Base-by-base conservation (phyloP, 768 basidiomycete genomes). In the Trametes meyenii region DNA sequence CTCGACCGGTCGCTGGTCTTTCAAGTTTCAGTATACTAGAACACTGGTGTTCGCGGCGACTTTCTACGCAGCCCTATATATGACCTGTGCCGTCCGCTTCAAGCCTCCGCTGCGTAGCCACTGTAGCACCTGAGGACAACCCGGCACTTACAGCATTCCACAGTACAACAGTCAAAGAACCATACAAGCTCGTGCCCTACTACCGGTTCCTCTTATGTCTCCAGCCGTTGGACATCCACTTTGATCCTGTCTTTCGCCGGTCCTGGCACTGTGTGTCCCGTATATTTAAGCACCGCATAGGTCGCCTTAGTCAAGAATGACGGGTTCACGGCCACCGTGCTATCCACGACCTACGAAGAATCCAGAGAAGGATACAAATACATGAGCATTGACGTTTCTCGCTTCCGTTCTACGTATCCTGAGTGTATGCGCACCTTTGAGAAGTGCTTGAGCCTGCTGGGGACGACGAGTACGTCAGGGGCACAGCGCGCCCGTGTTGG, bases 391-490 rank as follows among this genome's bases (percentile, higher is more conserved):
- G 11, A 1, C 46, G 26, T 48, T 11, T 12, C 12, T 7, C 5
- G 11, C 26, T 8, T 7, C 23, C 26, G 46, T 11, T 5, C 23
- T 12, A 29, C 21, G 1, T 26, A 24, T 45, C 45, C n/a, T 35
- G 13, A 39, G 12, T 23, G 50, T 12, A 42, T 66, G 66, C 79
- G 42, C 23, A 93, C 95, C 83, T 94, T 96, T 17, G 85, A 81
- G 71, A 98, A 98, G 19, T 95, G 89, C 74, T 92, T 95, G 54
- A 98, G 78, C 51, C 87, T 82, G 72, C 94, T 96, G 0, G 97
- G 94, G 1, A 96, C 70, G 48, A 99, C 84, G 44, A 98, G 77
- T 4, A 98, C 83, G 70, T 96, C 91, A 1, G 94, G 96, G 0
- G 85, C 86, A 14, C 58, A 64, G 2, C 53, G 52, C 7, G 62